phyloP scores from a whole-genome alignment of 345 rosid species.

The Arabidopsis thaliana region TAIR10.1 NC_003075.7:13885001-13885500 shows the following conservation, averaged over 20 bases:
- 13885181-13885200: slow-evolving; percentile 52
- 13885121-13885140: too few species aligned
- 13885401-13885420: not conserved
- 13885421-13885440: not conserved
- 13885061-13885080: not conserved
- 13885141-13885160: too few species aligned
- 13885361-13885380: not conserved
- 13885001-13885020: slow-evolving; percentile 38
- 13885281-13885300: not conserved
- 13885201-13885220: slow-evolving; percentile 91
- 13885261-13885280: not conserved
- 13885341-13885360: not conserved
- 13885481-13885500: not conserved
- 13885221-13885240: slow-evolving; percentile 96
- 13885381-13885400: not conserved
- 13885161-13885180: not conserved
- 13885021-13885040: slow-evolving; percentile 33
- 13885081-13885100: not conserved
- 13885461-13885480: not conserved
- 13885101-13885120: not conserved
- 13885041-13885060: slow-evolving; percentile 17
- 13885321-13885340: not conserved
- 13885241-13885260: slow-evolving; percentile 53
- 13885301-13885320: not conserved
- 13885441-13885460: not conserved